phyloP scores from a whole-genome alignment of 352 stramenopile genomes.

The Phytophthora colocasiae region DNA sequence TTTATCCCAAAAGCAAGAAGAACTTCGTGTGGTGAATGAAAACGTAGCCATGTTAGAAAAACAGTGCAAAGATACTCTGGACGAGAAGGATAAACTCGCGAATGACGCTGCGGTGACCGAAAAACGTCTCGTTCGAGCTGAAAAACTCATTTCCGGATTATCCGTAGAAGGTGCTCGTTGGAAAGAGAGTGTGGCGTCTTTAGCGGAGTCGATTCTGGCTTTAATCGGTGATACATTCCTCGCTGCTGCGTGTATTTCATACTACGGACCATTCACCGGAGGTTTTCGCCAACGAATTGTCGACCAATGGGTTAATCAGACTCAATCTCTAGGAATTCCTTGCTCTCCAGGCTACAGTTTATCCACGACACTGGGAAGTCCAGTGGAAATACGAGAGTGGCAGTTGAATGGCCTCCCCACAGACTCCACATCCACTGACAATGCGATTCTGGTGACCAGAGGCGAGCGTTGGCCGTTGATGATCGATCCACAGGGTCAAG shows the following conservation, averaged over 20 bases:
- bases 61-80: constrained; percentile 91
- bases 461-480: constrained; percentile 94
- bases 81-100: constrained; percentile 93
- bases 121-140: constrained; percentile 88
- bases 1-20: constrained; percentile 88
- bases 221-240: constrained; percentile 94
- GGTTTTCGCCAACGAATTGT: constrained; percentile 85
- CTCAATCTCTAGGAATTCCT: constrained; percentile 72
- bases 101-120: constrained; percentile 88
- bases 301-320: constrained; percentile 70
- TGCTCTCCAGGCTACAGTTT: constrained; percentile 81
- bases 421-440: constrained; percentile 93
- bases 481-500: constrained; percentile 95
- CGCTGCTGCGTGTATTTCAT: constrained; percentile 92
- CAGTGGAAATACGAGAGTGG: constrained; percentile 94
- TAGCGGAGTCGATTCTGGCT: constrained; percentile 79
- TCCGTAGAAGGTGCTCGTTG: constrained; percentile 93
- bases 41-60: constrained; percentile 90
- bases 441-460: constrained; percentile 91
- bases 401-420: constrained; percentile 92
- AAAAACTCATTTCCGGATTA: constrained; percentile 93
- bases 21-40: constrained; percentile 90
- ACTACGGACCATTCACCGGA: constrained; percentile 95
- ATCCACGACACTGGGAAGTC: constrained; percentile 81
- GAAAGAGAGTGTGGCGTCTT: constrained; percentile 89